A percentile compares a stretch with the other conserved stretches of the same genome.
Conservation (phyloP, 2,329 filamentous ascomycete genomes). For the Orbilia brochopaga region DNA sequence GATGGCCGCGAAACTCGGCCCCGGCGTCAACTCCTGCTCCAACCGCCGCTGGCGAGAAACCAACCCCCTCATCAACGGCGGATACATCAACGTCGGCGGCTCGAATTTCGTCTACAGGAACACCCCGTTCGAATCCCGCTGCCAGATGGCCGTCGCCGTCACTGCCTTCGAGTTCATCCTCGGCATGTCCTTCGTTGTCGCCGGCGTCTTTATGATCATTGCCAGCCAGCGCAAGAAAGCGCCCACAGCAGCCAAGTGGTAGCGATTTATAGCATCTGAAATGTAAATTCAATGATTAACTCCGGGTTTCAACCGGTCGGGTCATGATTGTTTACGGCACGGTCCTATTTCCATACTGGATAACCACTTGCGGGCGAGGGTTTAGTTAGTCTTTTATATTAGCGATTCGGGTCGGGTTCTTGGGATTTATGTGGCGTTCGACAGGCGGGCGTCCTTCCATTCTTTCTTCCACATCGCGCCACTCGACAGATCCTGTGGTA, state of each 20-base stretch:
- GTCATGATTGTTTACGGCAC: neutral
- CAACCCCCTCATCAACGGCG: conserved; percentile 35
- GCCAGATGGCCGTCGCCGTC: conserved; percentile 44
- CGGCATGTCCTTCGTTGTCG: conserved; percentile 31
- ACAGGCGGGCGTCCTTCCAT: too few species aligned
- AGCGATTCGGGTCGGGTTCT: too few species aligned
- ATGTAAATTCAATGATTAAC: neutral
- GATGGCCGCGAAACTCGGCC: conserved; percentile 37
- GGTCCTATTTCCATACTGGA: too few species aligned
- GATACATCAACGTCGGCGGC: conserved; percentile 33
- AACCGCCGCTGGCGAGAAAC: conserved; percentile 41
- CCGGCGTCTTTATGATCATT: conserved; percentile 26
- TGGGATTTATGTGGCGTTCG: too few species aligned
- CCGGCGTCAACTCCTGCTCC: conserved; percentile 42
- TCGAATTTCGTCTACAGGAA: conserved; percentile 34
- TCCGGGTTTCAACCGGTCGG: too few species aligned
- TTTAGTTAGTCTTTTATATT: too few species aligned
- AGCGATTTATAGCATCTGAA: neutral
- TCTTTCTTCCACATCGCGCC: too few species aligned
- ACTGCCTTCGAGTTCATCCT: conserved; percentile 39
- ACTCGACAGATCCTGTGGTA: too few species aligned
- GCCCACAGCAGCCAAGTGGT: conserved; percentile 31
- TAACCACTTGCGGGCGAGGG: too few species aligned
- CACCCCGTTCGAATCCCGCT: conserved; percentile 40
- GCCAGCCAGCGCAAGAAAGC: conserved; percentile 24